Evolutionary conservation across 2,329 filamentous ascomycete species (phyloP).

Genomic region (Colletotrichum magnum): DNA sequence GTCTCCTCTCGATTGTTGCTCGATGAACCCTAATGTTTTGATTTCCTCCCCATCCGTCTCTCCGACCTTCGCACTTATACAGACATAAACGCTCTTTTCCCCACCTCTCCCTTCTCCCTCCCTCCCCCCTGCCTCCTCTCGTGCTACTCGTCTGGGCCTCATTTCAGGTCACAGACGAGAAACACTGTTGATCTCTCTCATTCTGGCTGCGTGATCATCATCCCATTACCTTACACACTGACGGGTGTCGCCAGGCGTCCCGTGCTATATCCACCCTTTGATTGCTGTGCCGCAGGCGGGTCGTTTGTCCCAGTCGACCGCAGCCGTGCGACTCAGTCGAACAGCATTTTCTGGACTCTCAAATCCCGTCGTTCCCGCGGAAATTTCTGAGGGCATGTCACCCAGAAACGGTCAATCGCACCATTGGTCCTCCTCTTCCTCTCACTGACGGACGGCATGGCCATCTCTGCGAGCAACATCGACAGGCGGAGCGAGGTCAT

Average conservation of each 20-base stretch:
- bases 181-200: constrained; percentile 3
- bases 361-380: not conserved
- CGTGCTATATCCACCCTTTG: constrained; percentile 13
- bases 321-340: constrained; percentile 23
- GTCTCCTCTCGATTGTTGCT: constrained; percentile 14
- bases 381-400: constrained; percentile 20
- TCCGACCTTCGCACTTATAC: too few species aligned
- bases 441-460: constrained; percentile 23
- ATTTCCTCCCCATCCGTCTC: not conserved
- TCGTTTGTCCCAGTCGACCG: not conserved
- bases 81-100: too few species aligned
- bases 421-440: not conserved
- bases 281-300: constrained; percentile 25
- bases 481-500: constrained; percentile 33
- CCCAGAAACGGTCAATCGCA: constrained; percentile 12
- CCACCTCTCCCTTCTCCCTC: not conserved
- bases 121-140: not conserved
- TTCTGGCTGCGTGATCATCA: constrained; percentile 4
- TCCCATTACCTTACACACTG: constrained; percentile 9
- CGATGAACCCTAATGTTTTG: constrained; percentile 26
- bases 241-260: constrained; percentile 21
- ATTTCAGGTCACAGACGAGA: not conserved
- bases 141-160: not conserved
- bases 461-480: constrained; percentile 18
- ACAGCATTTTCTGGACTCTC: constrained; percentile 9